Evolutionary conservation across 192 early-diverging fungal genomes (phyloP).

Genomic region (Blastocladiella britannica): DNA sequence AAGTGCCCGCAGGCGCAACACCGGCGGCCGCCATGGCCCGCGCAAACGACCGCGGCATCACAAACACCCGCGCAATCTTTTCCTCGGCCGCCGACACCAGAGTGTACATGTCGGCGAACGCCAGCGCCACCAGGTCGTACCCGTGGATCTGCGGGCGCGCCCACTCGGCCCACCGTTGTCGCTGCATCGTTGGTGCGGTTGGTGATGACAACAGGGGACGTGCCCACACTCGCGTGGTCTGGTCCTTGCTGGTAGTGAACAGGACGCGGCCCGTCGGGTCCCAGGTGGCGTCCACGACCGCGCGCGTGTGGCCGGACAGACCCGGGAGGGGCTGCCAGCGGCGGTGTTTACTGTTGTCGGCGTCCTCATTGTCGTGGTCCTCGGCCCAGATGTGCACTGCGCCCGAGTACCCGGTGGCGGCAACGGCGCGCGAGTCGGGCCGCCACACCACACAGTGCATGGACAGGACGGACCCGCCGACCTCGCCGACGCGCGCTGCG

Average conservation of each 20-base stretch:
- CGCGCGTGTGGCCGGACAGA: slow-evolving; percentile 58
- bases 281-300: slow-evolving; percentile 68
- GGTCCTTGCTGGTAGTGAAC: slow-evolving; percentile 62
- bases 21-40: slow-evolving; percentile 4
- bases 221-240: slow-evolving; percentile 67
- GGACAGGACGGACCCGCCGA: slow-evolving; percentile 59
- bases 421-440: slow-evolving; percentile 22
- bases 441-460: slow-evolving; percentile 59
- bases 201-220: too few species aligned
- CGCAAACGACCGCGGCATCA: slow-evolving; percentile 59
- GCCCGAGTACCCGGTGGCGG: background rate
- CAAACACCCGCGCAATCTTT: slow-evolving; percentile 78
- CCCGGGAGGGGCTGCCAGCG: slow-evolving; percentile 49
- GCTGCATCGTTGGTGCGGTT: too few species aligned
- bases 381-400: background rate
- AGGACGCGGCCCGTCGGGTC: slow-evolving; percentile 50
- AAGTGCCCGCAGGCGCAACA: background rate
- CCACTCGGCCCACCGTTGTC: slow-evolving; percentile 94
- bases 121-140: slow-evolving; percentile 72
- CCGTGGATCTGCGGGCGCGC: slow-evolving; percentile 91
- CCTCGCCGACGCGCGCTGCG: slow-evolving; percentile 60
- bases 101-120: slow-evolving; percentile 45
- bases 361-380: too few species aligned
- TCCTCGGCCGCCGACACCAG: slow-evolving; percentile 87
- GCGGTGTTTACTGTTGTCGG: too few species aligned